Evolutionary conservation across 345 rosid species (phyloP).

Genomic region (Euclidium syriacum): DNA sequence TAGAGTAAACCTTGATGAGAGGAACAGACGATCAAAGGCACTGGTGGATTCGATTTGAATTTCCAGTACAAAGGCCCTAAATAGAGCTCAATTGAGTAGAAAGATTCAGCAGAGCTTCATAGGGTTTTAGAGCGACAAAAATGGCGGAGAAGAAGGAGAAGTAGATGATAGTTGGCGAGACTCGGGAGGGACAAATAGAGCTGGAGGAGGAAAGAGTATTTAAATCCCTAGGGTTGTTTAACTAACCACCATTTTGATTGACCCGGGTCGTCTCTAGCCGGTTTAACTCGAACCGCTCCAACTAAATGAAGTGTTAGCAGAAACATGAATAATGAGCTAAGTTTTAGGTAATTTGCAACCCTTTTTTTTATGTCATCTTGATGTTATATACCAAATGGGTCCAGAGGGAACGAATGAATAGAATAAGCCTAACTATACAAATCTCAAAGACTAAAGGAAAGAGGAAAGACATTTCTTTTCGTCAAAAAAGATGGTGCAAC

Average conservation of each 20-base stretch:
- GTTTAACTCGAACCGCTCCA: constrained; percentile 3
- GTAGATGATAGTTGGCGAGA: constrained; percentile 9
- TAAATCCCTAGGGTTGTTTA: constrained; percentile 74
- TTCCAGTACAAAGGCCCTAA: constrained; percentile 22
- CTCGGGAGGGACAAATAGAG: constrained; percentile 14
- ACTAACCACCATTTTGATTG: constrained; percentile 15
- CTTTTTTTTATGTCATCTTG: too few species aligned
- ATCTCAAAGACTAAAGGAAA: too few species aligned
- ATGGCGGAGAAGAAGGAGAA: constrained; percentile 29
- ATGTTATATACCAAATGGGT: too few species aligned
- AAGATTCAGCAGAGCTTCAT: constrained; percentile 8
- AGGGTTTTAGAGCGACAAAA: constrained; percentile 24
- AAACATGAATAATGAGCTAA: too few species aligned
- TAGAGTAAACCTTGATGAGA: background rate
- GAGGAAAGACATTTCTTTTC: too few species aligned
- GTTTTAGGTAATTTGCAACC: too few species aligned
- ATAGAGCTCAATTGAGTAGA: constrained; percentile 11
- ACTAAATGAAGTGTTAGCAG: background rate
- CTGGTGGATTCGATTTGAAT: background rate
- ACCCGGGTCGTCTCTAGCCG: constrained; percentile 14
- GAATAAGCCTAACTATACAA: too few species aligned
- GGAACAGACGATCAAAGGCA: constrained; percentile 14
- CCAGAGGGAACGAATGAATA: too few species aligned
- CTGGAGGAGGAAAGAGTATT: constrained; percentile 31
- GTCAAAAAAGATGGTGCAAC: too few species aligned